Evolutionary conservation across 495 filamentous ascomycete genomes (phyloP), one percentile per base, ranked within the genome.

Genomic region (Aspergillus campestris): DNA sequence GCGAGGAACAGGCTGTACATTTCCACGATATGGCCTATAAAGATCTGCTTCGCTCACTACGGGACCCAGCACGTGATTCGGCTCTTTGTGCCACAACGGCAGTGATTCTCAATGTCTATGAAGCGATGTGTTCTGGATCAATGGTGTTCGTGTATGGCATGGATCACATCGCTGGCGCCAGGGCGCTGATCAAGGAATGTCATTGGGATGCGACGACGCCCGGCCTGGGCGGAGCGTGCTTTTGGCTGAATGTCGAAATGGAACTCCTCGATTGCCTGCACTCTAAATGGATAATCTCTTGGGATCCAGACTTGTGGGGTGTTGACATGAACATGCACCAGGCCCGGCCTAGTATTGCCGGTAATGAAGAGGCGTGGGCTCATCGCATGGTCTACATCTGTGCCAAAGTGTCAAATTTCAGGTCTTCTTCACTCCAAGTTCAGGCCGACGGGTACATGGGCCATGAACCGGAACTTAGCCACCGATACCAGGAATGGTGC

Each of bases 261-360:
- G 92, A 98, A 58, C 67, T 97, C 9, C 73, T 96, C 15, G 86
- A 79, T 50, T 95, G 89, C 62, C 66, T 97, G 14, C 80, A 86
- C 47, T 87, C 89, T 61, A 88, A 88, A 62, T 94, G 88, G 86
- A 77, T 83, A 47, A 75, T 89, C 3, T 81, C 89, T 1, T 97
- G 89, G 89, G 79, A 95, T 35, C 90, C 91, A 3, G 89, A 95
- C 60, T 78, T 84, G 6, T 97, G 92, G 92, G 85, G 84, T 3
- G 64, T 97, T 33, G 85, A 96, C 53, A 83, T 96, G 77, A 76
- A 87, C 45, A 83, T 92, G 50, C 62, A 61, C 11, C 65, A 66
- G 18, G 65, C 65, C 33, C 75, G 66, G 7, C 52, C 45, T 18
- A 52, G 57, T 29, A 31, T 54, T 39, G 53, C 53, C 1, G 77